Percentiles rank a stretch among this genome's conserved stretches.
phyloP scores from a whole-genome alignment of 805 yeast genomes.

The Pichia scutulata region DNA sequence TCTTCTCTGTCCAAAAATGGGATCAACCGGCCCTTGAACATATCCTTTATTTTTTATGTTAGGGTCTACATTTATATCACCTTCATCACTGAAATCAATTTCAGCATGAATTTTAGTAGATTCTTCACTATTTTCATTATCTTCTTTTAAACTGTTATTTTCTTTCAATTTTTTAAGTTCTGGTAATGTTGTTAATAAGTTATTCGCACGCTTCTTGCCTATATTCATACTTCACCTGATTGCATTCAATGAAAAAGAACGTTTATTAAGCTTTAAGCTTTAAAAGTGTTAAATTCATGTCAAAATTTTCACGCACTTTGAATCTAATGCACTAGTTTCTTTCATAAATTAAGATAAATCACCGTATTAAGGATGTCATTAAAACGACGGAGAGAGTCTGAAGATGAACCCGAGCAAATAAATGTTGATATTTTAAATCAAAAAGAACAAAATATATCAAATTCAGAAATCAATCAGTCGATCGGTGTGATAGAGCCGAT shows the following conservation, averaged over 20 bases:
- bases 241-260: no score
- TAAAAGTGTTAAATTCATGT: neutral
- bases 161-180: neutral
- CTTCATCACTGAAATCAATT: neutral
- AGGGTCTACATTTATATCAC: neutral
- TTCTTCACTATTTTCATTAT: neutral
- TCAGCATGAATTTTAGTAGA: neutral
- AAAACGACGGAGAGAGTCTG: conserved; percentile 11
- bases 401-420: conserved; percentile 2
- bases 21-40: conserved; percentile 29
- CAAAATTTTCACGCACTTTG: neutral
- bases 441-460: neutral
- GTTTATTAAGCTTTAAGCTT: no score
- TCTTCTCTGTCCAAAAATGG: conserved; percentile 29
- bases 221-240: neutral
- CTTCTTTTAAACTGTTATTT: neutral
- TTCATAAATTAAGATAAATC: neutral
- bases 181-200: conserved; percentile 2
- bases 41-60: conserved; percentile 3
- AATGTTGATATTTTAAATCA: neutral
- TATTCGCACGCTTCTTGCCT: neutral
- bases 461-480: neutral
- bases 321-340: neutral
- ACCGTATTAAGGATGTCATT: conserved; percentile 2
- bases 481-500: neutral